These are phyloP conservation scores for Chloranthus sessilifolius DNA, from an alignment of 164 flowering plant species.

Conservation along the genomic window DNA sequence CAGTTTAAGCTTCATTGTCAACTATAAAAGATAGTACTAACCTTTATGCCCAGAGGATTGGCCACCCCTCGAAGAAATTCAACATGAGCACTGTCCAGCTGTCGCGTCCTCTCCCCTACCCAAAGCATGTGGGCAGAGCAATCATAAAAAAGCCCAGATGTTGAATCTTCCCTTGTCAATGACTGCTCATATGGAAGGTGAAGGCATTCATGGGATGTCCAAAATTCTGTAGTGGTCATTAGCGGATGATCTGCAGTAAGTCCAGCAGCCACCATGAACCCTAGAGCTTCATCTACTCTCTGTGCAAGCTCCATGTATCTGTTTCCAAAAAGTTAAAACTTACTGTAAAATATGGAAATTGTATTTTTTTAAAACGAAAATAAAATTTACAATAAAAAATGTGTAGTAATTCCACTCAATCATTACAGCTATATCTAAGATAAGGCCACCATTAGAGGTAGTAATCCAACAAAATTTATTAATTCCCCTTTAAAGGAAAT, in stretches of 20 bases:
- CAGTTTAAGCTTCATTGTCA: too few species aligned
- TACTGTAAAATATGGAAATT: neutral
- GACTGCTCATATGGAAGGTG: constrained; percentile 45
- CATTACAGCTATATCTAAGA: too few species aligned
- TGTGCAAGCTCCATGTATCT: constrained; percentile 50
- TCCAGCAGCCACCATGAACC: constrained; percentile 51
- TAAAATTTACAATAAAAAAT: too few species aligned
- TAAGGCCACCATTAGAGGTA: too few species aligned
- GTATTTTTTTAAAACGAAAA: neutral
- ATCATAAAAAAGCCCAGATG: constrained; percentile 38
- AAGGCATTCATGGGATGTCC: constrained; percentile 51
- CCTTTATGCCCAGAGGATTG: constrained; percentile 50
- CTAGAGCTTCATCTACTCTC: constrained; percentile 55
- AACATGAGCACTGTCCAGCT: constrained; percentile 49
- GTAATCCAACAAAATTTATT: too few species aligned
- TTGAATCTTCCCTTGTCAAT: constrained; percentile 42
- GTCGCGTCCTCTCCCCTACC: constrained; percentile 56
- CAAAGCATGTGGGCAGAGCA: constrained; percentile 55
- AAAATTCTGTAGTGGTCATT: constrained; percentile 41
- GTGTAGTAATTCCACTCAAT: too few species aligned
- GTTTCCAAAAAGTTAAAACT: neutral
- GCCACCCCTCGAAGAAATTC: constrained; percentile 44
- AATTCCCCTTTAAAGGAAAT: too few species aligned
- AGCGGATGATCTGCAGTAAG: constrained; percentile 33
- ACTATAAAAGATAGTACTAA: too few species aligned